phyloP scores from a whole-genome alignment of 2,329 filamentous ascomycete species.

The Fusarium staphyleae region DNA sequence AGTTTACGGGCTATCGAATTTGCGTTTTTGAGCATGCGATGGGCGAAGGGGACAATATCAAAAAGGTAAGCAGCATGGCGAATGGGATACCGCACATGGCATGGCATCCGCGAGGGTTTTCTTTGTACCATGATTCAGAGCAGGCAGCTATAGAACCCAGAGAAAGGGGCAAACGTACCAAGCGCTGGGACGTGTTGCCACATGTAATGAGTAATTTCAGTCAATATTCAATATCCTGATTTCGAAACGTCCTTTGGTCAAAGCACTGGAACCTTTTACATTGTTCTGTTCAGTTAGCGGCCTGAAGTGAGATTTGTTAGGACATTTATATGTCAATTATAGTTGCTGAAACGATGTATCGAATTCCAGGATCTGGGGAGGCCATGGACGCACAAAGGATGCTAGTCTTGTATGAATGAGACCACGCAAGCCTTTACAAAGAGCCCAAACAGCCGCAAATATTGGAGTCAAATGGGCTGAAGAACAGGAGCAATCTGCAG shows the following conservation, averaged over 20 bases:
- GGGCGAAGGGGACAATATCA: background rate
- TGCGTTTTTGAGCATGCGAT: background rate
- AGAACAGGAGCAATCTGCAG: constrained; percentile 12
- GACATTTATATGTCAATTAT: background rate
- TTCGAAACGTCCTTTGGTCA: constrained; percentile 1
- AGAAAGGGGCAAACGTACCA: constrained; percentile 45
- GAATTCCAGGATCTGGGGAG: constrained; percentile 2
- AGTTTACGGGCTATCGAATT: constrained; percentile 1
- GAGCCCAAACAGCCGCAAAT: background rate
- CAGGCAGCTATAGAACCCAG: constrained; percentile 28
- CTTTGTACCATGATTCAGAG: constrained; percentile 16
- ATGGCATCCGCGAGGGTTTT: constrained; percentile 14
- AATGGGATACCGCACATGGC: constrained; percentile 16
- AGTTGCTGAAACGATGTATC: constrained; percentile 21
- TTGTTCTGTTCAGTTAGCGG: background rate
- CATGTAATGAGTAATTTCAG: constrained; percentile 39
- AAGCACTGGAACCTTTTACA: background rate
- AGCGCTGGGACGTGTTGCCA: constrained; percentile 50
- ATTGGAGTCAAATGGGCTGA: constrained; percentile 1
- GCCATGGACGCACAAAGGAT: background rate
- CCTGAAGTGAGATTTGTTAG: background rate
- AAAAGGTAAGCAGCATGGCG: constrained; percentile 15
- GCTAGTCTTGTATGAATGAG: background rate
- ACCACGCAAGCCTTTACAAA: constrained; percentile 10
- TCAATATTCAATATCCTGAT: constrained; percentile 6